Percentiles rank a stretch among this genome's conserved stretches.
These are phyloP conservation scores for Herpetomonas samuelpessoai DNA, from an alignment of 208 protist genomes.

Conservation along the genomic window DNA sequence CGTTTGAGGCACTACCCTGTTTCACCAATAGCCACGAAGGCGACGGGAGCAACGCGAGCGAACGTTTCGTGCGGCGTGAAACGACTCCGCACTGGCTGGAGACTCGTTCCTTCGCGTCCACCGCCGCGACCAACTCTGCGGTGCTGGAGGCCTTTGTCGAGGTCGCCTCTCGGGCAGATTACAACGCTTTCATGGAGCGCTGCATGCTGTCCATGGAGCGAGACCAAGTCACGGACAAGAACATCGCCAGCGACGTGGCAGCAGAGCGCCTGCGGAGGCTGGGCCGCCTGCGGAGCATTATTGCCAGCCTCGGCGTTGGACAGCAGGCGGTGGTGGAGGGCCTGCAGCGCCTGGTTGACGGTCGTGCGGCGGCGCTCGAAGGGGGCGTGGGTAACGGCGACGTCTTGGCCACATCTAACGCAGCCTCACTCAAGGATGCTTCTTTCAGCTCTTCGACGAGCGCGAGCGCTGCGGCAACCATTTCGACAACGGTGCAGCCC, in stretches of 20 bases:
- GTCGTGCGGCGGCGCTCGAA: background rate
- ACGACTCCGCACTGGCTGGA: conserved; percentile 53
- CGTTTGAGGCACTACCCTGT: conserved; percentile 52
- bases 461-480: conserved; percentile 1
- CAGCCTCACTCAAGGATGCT: too few relatives aligned
- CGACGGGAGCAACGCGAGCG: conserved; percentile 16
- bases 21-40: conserved; percentile 20
- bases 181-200: conserved; percentile 68
- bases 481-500: conserved; percentile 24
- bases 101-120: conserved; percentile 17
- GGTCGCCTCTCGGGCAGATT: conserved; percentile 76
- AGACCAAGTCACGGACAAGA: conserved; percentile 62
- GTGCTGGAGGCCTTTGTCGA: conserved; percentile 63
- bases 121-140: conserved; percentile 12
- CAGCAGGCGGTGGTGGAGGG: conserved; percentile 26
- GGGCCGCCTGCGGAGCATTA: conserved; percentile 33
- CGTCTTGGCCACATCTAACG: too few relatives aligned
- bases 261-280: conserved; percentile 22
- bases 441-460: background rate
- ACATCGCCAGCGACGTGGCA: conserved; percentile 27
- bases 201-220: conserved; percentile 61
- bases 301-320: conserved; percentile 40
- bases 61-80: conserved; percentile 27
- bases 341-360: background rate
- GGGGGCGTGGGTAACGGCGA: too few relatives aligned